Conservation (phyloP, 345 rosid species). For the Murraya paniculata region DNA sequence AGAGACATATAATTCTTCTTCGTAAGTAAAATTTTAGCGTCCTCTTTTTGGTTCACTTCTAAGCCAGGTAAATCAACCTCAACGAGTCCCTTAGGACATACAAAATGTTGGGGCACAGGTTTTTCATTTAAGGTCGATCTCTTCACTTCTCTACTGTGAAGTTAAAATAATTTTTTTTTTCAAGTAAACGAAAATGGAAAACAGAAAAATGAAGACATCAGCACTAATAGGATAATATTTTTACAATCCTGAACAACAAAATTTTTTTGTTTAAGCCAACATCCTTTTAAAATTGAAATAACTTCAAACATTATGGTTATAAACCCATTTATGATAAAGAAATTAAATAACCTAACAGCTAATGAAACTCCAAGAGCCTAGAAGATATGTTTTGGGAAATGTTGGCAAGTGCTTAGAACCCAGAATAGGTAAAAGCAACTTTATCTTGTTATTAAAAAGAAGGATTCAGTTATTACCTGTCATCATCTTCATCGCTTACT, state of each 20-base stretch:
- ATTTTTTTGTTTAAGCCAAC: no score
- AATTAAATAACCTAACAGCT: no score
- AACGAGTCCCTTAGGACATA: no score
- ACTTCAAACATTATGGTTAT: background rate
- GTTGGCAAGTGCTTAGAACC: background rate
- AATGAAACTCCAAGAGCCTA: background rate
- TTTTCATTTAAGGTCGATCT: no score
- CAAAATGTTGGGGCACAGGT: no score
- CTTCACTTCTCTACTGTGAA: background rate
- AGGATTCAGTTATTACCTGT: constrained; percentile 26
- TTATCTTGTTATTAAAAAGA: background rate
- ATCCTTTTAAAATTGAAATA: background rate
- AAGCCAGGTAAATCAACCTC: no score
- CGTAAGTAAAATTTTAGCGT: background rate
- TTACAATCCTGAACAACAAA: background rate
- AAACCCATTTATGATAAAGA: background rate
- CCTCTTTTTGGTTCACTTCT: background rate
- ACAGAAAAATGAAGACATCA: no score
- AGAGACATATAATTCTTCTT: background rate
- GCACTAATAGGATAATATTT: background rate
- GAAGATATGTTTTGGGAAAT: background rate
- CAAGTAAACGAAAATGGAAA: background rate
- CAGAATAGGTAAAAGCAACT: background rate
- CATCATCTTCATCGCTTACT: constrained; percentile 19
- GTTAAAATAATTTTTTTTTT: background rate